A percentile compares a stretch with the other conserved stretches of the same genome.
Conservation (phyloP, 192 early-diverging fungal species). For the Coemansia sp. region DNA sequence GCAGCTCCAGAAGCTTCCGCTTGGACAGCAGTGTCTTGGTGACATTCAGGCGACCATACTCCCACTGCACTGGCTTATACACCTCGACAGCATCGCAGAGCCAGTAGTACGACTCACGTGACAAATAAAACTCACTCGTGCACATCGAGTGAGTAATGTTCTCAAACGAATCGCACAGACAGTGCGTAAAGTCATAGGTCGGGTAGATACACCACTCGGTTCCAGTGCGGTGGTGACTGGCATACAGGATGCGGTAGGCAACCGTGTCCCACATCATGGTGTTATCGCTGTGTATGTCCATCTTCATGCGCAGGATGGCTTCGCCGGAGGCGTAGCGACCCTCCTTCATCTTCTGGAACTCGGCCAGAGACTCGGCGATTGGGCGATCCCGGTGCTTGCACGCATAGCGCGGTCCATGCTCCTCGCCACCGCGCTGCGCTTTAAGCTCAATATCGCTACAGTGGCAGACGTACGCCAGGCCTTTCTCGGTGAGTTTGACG, state of each 20-base stretch:
- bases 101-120: conserved; percentile 99
- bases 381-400: conserved; percentile 93
- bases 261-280: conserved; percentile 99
- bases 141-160: conserved; percentile 99
- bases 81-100: conserved; percentile 96
- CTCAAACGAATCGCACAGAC: conserved; percentile 98
- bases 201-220: conserved; percentile 98
- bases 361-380: conserved; percentile 83
- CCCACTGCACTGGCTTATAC: conserved; percentile 99
- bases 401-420: conserved; percentile 79
- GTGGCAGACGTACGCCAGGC: conserved; percentile 92
- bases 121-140: conserved; percentile 93
- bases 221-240: conserved; percentile 92
- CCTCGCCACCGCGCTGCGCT: conserved; percentile 87
- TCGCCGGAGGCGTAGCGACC: conserved; percentile 92
- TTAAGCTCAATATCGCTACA: conserved; percentile 96
- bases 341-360: conserved; percentile 98
- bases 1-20: conserved; percentile 93
- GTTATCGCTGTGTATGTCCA: conserved; percentile 97
- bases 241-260: conserved; percentile 93
- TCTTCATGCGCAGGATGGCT: conserved; percentile 98
- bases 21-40: conserved; percentile 97
- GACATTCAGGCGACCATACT: conserved; percentile 93
- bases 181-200: conserved; percentile 99
- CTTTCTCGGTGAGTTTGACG: conserved; percentile 83